These are phyloP conservation scores for Chlamydomonas asymmetrica DNA, from an alignment of 139 green algal species.

Conservation along the genomic window DNA sequence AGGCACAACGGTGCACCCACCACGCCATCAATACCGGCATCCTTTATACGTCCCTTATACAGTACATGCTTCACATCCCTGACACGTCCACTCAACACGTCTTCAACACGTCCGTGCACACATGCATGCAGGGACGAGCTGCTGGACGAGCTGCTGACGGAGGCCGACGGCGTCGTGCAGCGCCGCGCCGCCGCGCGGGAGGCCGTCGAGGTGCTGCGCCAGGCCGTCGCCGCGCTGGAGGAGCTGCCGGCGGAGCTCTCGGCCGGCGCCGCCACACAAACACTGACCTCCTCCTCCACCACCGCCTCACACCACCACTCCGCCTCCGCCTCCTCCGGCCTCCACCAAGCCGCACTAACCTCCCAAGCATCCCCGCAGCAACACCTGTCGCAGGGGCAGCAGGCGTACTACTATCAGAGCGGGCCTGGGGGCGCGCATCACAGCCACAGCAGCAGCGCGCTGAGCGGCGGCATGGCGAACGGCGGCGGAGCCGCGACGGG, in stretches of 20 bases:
- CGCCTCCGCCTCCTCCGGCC: too few relatives aligned
- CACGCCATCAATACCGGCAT: not conserved
- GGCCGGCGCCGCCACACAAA: not conserved
- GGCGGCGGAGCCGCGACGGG: too few relatives aligned
- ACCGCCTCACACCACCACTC: not conserved
- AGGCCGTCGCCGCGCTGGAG: slow-evolving; percentile 56
- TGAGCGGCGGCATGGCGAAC: too few relatives aligned
- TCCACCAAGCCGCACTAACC: too few relatives aligned
- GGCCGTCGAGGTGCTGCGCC: slow-evolving; percentile 31
- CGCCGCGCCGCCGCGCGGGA: slow-evolving; percentile 17
- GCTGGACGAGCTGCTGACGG: slow-evolving; percentile 73
- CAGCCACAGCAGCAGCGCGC: too few relatives aligned
- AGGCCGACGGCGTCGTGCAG: slow-evolving; percentile 74
- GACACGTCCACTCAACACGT: not conserved
- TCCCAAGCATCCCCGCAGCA: too few relatives aligned
- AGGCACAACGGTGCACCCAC: not conserved
- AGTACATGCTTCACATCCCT: too few relatives aligned
- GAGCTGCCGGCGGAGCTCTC: slow-evolving; percentile 55
- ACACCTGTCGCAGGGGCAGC: too few relatives aligned
- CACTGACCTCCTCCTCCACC: not conserved
- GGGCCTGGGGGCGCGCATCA: too few relatives aligned
- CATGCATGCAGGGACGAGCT: slow-evolving; percentile 67
- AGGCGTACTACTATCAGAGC: too few relatives aligned
- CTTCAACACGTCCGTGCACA: not conserved
- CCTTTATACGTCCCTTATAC: too few relatives aligned